Evolutionary conservation across 2,329 filamentous ascomycete species (phyloP).

Genomic region (Alternaria burnsii): DNA sequence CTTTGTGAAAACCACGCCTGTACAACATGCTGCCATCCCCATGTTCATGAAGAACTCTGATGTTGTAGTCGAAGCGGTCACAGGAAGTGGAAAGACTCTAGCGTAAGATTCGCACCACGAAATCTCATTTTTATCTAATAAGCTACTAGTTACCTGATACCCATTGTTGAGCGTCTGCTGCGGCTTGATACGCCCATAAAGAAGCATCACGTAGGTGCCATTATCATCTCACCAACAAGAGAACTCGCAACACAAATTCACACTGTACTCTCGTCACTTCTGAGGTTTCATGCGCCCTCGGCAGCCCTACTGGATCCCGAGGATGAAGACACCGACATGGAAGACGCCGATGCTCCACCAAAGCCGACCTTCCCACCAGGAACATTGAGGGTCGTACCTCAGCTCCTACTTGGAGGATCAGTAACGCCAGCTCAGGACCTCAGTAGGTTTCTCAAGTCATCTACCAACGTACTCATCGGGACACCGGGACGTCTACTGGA

Average conservation of each 20-base stretch:
- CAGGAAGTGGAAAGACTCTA: slow-evolving; percentile 48
- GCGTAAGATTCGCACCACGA: slow-evolving; percentile 24
- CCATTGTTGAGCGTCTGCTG: slow-evolving; percentile 82
- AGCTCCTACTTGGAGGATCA: slow-evolving; percentile 80
- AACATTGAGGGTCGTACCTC: slow-evolving; percentile 74
- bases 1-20: slow-evolving; percentile 87
- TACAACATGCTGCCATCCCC: slow-evolving; percentile 91
- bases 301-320: slow-evolving; percentile 69
- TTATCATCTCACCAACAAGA: slow-evolving; percentile 91
- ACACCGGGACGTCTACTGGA: slow-evolving; percentile 92
- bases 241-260: slow-evolving; percentile 93
- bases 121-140: background rate
- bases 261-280: slow-evolving; percentile 76
- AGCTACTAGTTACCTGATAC: slow-evolving; percentile 71
- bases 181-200: slow-evolving; percentile 83
- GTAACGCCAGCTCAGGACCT: slow-evolving; percentile 86
- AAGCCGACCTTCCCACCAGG: slow-evolving; percentile 55
- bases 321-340: slow-evolving; percentile 54
- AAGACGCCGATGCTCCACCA: slow-evolving; percentile 50
- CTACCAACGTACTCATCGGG: slow-evolving; percentile 87
- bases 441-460: slow-evolving; percentile 81
- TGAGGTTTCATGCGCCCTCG: slow-evolving; percentile 85
- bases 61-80: slow-evolving; percentile 80
- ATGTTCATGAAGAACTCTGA: slow-evolving; percentile 91
- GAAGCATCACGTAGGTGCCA: slow-evolving; percentile 87